These are phyloP conservation scores for Torulaspora globosa DNA, from an alignment of 1,139 yeast genomes.

Conservation along the genomic window DNA sequence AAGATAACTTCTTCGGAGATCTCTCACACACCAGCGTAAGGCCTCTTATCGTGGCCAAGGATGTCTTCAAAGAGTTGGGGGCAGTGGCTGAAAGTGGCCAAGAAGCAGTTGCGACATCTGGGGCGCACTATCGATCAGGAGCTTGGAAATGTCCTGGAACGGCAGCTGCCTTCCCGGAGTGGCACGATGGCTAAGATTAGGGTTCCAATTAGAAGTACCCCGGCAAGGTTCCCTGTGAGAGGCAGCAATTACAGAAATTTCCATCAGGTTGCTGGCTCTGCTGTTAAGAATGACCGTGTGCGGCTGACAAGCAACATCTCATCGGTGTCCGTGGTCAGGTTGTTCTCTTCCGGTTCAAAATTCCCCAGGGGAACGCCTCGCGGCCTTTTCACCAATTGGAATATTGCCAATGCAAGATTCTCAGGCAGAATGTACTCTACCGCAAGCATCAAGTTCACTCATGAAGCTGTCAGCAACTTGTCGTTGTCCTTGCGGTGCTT, in stretches of 20 bases:
- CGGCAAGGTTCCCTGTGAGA: constrained; percentile 8
- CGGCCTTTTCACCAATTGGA: constrained; percentile 23
- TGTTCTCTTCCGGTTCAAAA: constrained; percentile 12
- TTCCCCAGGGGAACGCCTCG: constrained; percentile 21
- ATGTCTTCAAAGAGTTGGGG: constrained; percentile 22
- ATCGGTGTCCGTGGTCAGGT: constrained; percentile 2
- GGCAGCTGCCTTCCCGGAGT: constrained; percentile 15
- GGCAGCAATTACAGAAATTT: constrained; percentile 5
- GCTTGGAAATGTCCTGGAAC: constrained; percentile 15
- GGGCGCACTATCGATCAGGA: constrained; percentile 21
- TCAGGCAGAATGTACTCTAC: constrained; percentile 22
- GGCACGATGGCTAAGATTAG: constrained; percentile 12
- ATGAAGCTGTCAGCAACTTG: constrained; percentile 42
- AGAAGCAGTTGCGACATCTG: constrained; percentile 20
- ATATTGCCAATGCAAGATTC: constrained; percentile 16
- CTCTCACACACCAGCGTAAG: neutral
- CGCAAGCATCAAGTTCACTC: constrained; percentile 27
- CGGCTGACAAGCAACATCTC: constrained; percentile 3
- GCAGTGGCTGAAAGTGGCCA: constrained; percentile 23
- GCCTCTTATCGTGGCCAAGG: neutral
- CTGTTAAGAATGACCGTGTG: neutral
- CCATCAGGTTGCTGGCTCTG: constrained; percentile 7
- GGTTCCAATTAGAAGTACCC: constrained; percentile 16
- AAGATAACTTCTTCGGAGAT: neutral
- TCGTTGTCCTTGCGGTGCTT: constrained; percentile 38